Percentiles rank a stretch among this genome's conserved stretches.
These are phyloP conservation scores for Austroboletus festivus DNA, from an alignment of 768 basidiomycete genomes.

Conservation along the genomic window DNA sequence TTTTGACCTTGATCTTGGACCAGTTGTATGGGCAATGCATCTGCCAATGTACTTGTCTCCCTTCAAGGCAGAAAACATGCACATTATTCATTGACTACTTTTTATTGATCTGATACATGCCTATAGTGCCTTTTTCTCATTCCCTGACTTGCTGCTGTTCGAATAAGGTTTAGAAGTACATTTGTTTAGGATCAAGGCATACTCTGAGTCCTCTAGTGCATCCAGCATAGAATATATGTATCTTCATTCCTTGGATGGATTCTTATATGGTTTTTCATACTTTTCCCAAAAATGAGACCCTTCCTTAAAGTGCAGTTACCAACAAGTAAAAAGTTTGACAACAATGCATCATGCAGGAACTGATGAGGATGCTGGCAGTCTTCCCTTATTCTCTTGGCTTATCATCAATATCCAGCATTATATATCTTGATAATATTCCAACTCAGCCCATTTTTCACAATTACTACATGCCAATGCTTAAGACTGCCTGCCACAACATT, in stretches of 20 bases:
- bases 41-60: slow-evolving; percentile 63
- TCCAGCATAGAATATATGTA: slow-evolving; percentile 17
- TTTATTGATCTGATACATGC: slow-evolving; percentile 6
- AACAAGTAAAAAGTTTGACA: slow-evolving; percentile 64
- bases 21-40: slow-evolving; percentile 67
- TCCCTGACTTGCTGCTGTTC: slow-evolving; percentile 86
- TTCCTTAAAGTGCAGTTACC: slow-evolving; percentile 72
- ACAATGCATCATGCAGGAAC: not conserved
- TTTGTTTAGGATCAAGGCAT: slow-evolving; percentile 79
- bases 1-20: slow-evolving; percentile 87
- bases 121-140: slow-evolving; percentile 76
- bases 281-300: slow-evolving; percentile 71
- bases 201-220: slow-evolving; percentile 24
- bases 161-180: slow-evolving; percentile 81
- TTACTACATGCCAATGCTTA: slow-evolving; percentile 78
- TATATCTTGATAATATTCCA: slow-evolving; percentile 66
- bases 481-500: slow-evolving; percentile 83
- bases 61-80: slow-evolving; percentile 83
- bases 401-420: slow-evolving; percentile 77
- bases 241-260: slow-evolving; percentile 53
- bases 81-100: not conserved
- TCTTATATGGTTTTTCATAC: slow-evolving; percentile 73
- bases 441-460: slow-evolving; percentile 73
- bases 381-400: slow-evolving; percentile 74
- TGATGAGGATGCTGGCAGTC: slow-evolving; percentile 4